Evolutionary conservation across 1,139 yeast genomes (phyloP).

Genomic region (Suhomyces bribrorum): DNA sequence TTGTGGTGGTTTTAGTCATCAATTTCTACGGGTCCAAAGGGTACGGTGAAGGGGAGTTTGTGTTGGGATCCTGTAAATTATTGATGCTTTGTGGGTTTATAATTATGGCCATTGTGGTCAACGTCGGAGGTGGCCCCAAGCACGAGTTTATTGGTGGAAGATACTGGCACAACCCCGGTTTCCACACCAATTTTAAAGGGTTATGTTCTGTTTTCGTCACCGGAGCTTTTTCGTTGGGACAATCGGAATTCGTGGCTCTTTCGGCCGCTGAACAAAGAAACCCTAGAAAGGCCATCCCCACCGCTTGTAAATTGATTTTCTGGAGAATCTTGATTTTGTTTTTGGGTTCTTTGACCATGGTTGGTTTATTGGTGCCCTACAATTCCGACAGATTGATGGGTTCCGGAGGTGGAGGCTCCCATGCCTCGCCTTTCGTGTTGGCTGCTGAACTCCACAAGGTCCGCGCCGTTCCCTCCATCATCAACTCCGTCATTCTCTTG

Average conservation of each 20-base stretch:
- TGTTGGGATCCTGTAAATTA: slow-evolving; percentile 27
- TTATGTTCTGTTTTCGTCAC: slow-evolving; percentile 42
- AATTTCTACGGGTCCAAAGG: slow-evolving; percentile 34
- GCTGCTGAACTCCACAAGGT: slow-evolving; percentile 46
- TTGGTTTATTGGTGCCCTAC: slow-evolving; percentile 46
- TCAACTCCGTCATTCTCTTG: slow-evolving; percentile 45
- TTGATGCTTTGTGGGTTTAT: slow-evolving; percentile 28
- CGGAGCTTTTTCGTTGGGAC: slow-evolving; percentile 46
- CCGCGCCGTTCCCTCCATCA: slow-evolving; percentile 40
- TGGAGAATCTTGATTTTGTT: slow-evolving; percentile 41
- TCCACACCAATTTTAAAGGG: slow-evolving; percentile 36
- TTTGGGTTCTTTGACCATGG: slow-evolving; percentile 43
- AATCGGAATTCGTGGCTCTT: slow-evolving; percentile 45
- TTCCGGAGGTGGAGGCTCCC: slow-evolving; percentile 34
- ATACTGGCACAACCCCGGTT: slow-evolving; percentile 34
- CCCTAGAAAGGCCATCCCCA: slow-evolving; percentile 43
- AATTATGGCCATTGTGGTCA: slow-evolving; percentile 32
- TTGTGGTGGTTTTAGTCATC: slow-evolving; percentile 24
- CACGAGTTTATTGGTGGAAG: slow-evolving; percentile 30
- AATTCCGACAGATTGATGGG: slow-evolving; percentile 43
- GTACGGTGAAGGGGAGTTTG: slow-evolving; percentile 37
- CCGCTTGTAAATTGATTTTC: slow-evolving; percentile 44
- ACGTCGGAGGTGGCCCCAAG: slow-evolving; percentile 31
- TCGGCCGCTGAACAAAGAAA: slow-evolving; percentile 45
- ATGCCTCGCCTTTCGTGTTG: slow-evolving; percentile 48